A percentile compares a stretch with the other conserved stretches of the same genome.
Conservation (phyloP, 306 rosid genomes). For the Acacia melanoxylon region DNA sequence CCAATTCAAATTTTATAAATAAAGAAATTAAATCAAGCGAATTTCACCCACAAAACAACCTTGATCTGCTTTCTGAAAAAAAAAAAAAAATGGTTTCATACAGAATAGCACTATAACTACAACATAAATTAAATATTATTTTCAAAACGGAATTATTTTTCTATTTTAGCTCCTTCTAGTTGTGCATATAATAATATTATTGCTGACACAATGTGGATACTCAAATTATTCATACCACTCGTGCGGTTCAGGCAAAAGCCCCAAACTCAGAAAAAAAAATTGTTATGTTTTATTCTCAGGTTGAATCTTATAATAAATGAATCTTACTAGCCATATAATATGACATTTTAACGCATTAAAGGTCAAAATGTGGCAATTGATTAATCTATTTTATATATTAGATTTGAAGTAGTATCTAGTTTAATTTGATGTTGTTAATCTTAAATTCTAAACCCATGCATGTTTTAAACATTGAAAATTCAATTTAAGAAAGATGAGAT, state of each 20-base stretch:
- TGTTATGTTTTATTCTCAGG: not conserved
- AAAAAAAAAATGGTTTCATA: not conserved
- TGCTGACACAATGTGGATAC: not conserved
- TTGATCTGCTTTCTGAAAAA: not conserved
- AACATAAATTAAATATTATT: not conserved
- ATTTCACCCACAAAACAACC: not conserved
- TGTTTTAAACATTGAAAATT: not conserved
- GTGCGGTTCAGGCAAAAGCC: conserved; percentile 1
- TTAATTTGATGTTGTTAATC: not conserved
- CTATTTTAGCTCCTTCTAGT: not conserved
- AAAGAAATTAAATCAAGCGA: not conserved
- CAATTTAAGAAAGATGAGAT: too few relatives aligned
- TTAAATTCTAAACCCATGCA: too few relatives aligned
- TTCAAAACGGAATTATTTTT: not conserved
- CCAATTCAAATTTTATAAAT: not conserved
- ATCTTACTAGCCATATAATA: not conserved
- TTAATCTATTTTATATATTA: too few relatives aligned
- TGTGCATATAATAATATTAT: not conserved
- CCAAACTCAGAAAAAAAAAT: not conserved
- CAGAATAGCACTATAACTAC: not conserved
- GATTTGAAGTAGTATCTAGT: not conserved
- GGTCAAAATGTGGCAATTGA: too few relatives aligned
- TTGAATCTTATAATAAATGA: not conserved
- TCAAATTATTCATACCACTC: not conserved
- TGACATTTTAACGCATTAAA: too few relatives aligned